phyloP scores from a whole-genome alignment of 116 monocot genomes.

The Posidonia oceanica region DNA sequence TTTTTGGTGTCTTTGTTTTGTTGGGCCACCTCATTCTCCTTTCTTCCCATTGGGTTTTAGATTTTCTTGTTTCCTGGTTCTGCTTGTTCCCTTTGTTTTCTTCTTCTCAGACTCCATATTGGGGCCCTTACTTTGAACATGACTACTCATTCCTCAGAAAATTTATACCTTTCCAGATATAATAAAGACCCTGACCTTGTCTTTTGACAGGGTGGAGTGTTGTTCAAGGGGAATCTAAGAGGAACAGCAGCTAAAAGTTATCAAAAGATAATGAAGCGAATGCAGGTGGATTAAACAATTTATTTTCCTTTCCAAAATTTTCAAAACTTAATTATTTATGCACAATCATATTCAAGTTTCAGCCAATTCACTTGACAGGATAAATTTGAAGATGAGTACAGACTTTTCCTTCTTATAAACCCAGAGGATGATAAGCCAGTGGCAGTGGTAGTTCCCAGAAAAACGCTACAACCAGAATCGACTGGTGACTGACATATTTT shows the following conservation, averaged over 20 bases:
- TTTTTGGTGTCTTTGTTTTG: too few species aligned
- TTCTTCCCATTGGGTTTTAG: too few species aligned
- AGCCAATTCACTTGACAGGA: conserved; percentile 42
- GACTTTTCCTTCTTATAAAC: conserved; percentile 80
- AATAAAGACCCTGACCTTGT: not conserved
- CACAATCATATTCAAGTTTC: conserved; percentile 16
- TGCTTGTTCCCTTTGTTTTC: too few species aligned
- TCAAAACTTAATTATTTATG: not conserved
- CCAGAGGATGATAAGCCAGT: conserved; percentile 92
- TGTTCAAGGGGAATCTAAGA: conserved; percentile 87
- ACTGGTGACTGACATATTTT: conserved; percentile 29
- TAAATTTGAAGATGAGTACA: conserved; percentile 85
- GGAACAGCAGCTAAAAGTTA: conserved; percentile 67
- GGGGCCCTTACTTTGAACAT: too few species aligned
- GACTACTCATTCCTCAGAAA: too few species aligned
- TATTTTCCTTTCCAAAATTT: not conserved
- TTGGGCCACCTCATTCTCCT: too few species aligned
- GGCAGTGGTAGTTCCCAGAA: conserved; percentile 74
- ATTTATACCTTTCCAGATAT: not conserved
- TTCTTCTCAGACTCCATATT: too few species aligned
- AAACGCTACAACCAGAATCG: conserved; percentile 50
- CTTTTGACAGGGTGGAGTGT: conserved; percentile 52
- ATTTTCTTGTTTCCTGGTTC: too few species aligned
- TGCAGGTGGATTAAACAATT: conserved; percentile 40
- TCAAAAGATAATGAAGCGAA: conserved; percentile 69